Evolutionary conservation across 2,329 filamentous ascomycete species (phyloP), one percentile per base, ranked within the genome.

Genomic region (Colletotrichum lentis): DNA sequence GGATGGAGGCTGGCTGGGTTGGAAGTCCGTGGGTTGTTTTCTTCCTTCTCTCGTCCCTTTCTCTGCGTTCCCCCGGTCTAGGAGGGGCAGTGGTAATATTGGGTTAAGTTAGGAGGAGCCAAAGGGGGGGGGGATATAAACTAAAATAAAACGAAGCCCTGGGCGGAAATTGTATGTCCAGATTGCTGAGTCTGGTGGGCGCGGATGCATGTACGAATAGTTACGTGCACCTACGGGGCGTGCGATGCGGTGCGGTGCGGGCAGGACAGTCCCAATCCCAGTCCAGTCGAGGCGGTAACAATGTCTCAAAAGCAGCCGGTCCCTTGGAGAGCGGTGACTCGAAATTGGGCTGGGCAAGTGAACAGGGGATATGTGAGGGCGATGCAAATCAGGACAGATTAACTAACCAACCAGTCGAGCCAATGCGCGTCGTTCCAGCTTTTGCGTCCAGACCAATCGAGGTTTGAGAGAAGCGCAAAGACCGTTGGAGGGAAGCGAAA

Each of bases 241-340:
- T 35, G 2, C 24, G 24, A 24, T 63, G 44, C 53, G 41, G 31
- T 46, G 31, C 27, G 27, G 16, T 43, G 39, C 59, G 41, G 53
- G 43, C 43, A 59, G 53, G 12, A 37, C 41, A 8, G 56, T 58
- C 49, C 31, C 31, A 35, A 35, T 35, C 18, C 49, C 49, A 12
- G 49, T 52, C 56, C 46, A 58, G 63, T 69, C 67, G 46, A 69
- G 63, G 67, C 67, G 67, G 67, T 69, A 67, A 67, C 62, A 69
- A 69, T 69, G 67, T 69, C 67, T 69, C 63, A 69, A 67, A 65
- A 53, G 24, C 14, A 31, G 31, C 22, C 53, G 37, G 57, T 62
- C 56, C 53, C 57, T 69, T 53, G 55, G 37, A 47, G 41, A 67
- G 67, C 67, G 67, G 67, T 69, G 67, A 69, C 67, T 67, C 52